Percentiles rank a stretch among this genome's conserved stretches.
These are phyloP conservation scores for Solanum pinnatisectum DNA, from an alignment of 257 asterid species.

Conservation along the genomic window DNA sequence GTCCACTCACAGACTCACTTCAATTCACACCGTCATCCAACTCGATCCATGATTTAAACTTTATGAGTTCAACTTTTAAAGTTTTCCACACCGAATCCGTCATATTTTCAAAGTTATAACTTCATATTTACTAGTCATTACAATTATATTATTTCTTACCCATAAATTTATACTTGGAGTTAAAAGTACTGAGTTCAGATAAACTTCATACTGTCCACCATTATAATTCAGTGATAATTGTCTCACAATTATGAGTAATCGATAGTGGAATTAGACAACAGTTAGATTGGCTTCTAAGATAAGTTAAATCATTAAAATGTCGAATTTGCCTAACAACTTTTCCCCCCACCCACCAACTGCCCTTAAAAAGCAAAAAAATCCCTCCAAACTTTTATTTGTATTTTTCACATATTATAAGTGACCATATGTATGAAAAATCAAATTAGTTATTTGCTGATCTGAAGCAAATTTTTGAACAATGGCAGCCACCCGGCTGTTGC, in stretches of 20 bases:
- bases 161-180: neutral
- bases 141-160: neutral
- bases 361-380: neutral
- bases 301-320: constrained; percentile 14
- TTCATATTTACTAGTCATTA: neutral
- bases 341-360: neutral
- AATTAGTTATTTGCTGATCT: neutral
- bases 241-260: neutral
- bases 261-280: neutral
- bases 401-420: neutral
- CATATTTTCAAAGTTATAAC: neutral
- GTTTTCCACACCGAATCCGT: fast-evolving
- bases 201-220: neutral
- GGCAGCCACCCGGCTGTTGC: constrained; percentile 29
- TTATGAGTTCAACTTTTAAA: neutral
- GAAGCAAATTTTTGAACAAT: constrained; percentile 3
- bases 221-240: neutral
- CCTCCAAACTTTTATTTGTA: constrained; percentile 3
- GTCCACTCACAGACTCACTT: neutral
- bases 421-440: neutral
- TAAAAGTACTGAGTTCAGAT: neutral
- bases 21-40: neutral
- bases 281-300: constrained; percentile 20
- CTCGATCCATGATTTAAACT: neutral
- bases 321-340: neutral